Evolutionary conservation across 1,284 basidiomycete species (phyloP), one percentile per base, ranked within the genome.

Genomic region (Pseudomicrostroma phylloplanum): DNA sequence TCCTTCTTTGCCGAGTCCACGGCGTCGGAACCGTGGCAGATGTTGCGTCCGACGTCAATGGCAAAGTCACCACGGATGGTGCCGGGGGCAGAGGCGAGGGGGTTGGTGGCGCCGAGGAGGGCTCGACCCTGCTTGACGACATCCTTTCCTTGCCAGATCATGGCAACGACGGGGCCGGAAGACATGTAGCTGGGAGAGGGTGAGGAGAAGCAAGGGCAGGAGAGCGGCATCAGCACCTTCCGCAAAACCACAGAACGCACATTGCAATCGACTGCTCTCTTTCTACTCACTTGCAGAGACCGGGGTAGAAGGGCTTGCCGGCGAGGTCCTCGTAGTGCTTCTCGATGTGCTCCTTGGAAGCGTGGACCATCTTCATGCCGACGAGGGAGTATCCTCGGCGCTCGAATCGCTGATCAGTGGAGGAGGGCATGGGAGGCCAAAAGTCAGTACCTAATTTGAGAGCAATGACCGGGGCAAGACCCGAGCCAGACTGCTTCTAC

Each of bases 21-120:
- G 19, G 68, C 63, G 84, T 96, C 92, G 67, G 90, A 93, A 67
- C 92, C 93, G 83, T 96, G 77, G 74, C 74, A 74, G 73, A 78
- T 72, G 68, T 54, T 54, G 74, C 72, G 81, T 67, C 91, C 93
- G 74, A 92, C 89, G 74, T 91, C 89, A 77, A 97, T 88, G 74
- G 88, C 89, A 82, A 85, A 94, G 83, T 94, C 91, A 65, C 67
- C 79, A 80, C 72, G 69, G 67, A 74, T 73, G 58, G 76, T 79
- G 41, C 77, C 77, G 55, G 91, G 86, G 68, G 86, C 83, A 68
- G 93, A 96, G 58, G 85, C 86, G 67, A 97, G 87, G 65, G 94
- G 96, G 88, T 98, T 96, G 80, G 96, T 97, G 56, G 92, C 88
- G 80, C 94, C 92, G 75, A 98, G 89, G 87, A 97, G 92, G 80